These are phyloP conservation scores for Trapa bicornis DNA, from an alignment of 345 rosid genomes.

Conservation along the genomic window DNA sequence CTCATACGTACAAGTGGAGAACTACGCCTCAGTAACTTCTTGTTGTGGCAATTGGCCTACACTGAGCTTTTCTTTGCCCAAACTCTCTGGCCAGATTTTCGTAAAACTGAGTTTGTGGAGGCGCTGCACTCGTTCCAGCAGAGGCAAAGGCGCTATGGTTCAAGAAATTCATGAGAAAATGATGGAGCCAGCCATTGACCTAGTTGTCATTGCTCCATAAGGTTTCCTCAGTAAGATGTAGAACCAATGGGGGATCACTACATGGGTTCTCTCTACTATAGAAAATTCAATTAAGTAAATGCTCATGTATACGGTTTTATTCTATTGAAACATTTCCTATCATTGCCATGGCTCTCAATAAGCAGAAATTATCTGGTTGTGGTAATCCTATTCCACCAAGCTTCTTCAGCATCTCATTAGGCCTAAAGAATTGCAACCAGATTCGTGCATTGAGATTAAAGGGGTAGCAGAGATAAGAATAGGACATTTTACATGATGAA, in stretches of 20 bases:
- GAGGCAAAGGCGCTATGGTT: slow-evolving; percentile 62
- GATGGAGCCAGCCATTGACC: neutral
- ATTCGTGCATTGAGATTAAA: neutral
- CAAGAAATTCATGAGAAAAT: slow-evolving; percentile 19
- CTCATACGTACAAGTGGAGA: slow-evolving; percentile 72
- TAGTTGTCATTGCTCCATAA: neutral
- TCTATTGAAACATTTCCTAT: neutral
- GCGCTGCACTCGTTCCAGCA: slow-evolving; percentile 58
- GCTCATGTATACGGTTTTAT: neutral
- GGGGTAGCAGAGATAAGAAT: neutral
- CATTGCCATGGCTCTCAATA: neutral
- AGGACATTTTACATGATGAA: neutral
- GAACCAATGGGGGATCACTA: neutral
- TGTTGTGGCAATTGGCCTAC: slow-evolving; percentile 74
- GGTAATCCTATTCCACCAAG: neutral
- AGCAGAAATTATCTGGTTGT: neutral
- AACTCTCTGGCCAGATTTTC: slow-evolving; percentile 75
- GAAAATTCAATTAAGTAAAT: neutral
- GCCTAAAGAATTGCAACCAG: neutral
- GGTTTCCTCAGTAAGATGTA: neutral
- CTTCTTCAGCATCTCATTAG: neutral
- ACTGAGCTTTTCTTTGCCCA: slow-evolving; percentile 60
- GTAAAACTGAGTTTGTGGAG: slow-evolving; percentile 37
- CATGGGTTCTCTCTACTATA: neutral
- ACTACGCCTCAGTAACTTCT: slow-evolving; percentile 67